Conservation (phyloP, 148 eudicot species). For the Camellia japonica region DNA sequence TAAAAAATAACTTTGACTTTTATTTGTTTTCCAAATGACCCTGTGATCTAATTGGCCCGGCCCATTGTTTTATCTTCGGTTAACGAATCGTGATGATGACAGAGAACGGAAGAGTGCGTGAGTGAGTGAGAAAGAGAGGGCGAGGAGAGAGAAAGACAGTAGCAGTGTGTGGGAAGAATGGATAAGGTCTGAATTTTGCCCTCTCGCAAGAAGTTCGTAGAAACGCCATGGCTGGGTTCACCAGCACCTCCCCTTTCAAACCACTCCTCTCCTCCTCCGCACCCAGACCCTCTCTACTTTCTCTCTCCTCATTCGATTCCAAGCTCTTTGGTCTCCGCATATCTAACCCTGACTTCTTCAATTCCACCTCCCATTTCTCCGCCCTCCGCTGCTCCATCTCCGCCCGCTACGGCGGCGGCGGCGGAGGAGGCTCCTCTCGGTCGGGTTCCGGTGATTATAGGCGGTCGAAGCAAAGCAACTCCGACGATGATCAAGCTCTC, state of each 20-base stretch:
- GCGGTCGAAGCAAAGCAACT: constrained; percentile 11
- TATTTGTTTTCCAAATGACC: too few relatives aligned
- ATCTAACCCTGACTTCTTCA: constrained; percentile 10
- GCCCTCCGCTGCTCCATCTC: constrained; percentile 24
- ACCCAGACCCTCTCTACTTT: constrained; percentile 21
- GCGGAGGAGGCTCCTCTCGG: constrained; percentile 23
- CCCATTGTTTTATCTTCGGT: too few relatives aligned
- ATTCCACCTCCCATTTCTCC: constrained; percentile 14
- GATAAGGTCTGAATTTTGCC: too few relatives aligned
- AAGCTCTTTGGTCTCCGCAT: constrained; percentile 33
- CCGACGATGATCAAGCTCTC: constrained; percentile 49
- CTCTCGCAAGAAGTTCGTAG: too few relatives aligned
- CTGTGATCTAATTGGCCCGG: too few relatives aligned
- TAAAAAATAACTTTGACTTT: too few relatives aligned
- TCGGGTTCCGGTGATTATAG: constrained; percentile 14
- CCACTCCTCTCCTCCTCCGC: constrained; percentile 17
- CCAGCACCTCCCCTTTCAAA: constrained; percentile 28
- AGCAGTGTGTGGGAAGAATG: too few relatives aligned
- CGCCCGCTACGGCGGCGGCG: constrained; percentile 42
- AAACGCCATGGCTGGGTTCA: neutral
- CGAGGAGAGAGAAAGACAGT: too few relatives aligned
- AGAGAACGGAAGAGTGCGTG: too few relatives aligned
- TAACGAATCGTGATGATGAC: too few relatives aligned
- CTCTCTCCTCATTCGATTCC: constrained; percentile 26
- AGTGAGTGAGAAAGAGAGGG: too few relatives aligned